These are phyloP conservation scores for Spongiforma sp. DNA, from an alignment of 1,284 basidiomycete species.

Conservation along the genomic window DNA sequence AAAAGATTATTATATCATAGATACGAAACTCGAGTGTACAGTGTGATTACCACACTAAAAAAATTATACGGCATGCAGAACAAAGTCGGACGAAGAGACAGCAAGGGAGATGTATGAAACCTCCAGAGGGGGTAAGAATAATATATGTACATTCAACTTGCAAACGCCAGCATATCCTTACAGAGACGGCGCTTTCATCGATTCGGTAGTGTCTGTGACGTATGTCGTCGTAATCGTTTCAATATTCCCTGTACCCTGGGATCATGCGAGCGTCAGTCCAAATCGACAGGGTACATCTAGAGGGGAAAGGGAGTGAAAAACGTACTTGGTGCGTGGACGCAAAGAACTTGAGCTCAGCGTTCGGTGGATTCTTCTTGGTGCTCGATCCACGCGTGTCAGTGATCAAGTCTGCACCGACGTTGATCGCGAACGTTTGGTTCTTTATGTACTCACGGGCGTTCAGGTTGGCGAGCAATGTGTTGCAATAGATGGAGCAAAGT, in stretches of 20 bases:
- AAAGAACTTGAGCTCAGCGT: slow-evolving; percentile 2
- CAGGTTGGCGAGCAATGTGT: slow-evolving; percentile 4
- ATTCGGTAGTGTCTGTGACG: background rate
- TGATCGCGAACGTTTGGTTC: background rate
- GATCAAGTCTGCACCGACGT: slow-evolving; percentile 7
- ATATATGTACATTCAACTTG: no score
- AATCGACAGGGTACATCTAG: background rate
- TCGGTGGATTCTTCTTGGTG: slow-evolving; percentile 3
- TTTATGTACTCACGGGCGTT: slow-evolving; percentile 7
- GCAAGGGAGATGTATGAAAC: no score
- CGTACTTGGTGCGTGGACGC: background rate
- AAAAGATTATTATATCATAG: no score
- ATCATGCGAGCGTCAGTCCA: background rate
- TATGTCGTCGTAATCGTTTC: background rate
- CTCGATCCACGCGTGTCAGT: background rate
- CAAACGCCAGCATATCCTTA: no score
- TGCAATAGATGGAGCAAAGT: slow-evolving; percentile 7
- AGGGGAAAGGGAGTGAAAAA: background rate
- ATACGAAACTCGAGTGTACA: no score
- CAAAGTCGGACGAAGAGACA: no score
- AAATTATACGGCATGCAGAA: no score
- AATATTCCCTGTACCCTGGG: background rate
- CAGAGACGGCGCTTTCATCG: background rate
- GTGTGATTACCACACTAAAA: no score
- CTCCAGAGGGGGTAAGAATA: no score